Conservation (phyloP, 2,329 filamentous ascomycete species). For the Cercospora zeina region DNA sequence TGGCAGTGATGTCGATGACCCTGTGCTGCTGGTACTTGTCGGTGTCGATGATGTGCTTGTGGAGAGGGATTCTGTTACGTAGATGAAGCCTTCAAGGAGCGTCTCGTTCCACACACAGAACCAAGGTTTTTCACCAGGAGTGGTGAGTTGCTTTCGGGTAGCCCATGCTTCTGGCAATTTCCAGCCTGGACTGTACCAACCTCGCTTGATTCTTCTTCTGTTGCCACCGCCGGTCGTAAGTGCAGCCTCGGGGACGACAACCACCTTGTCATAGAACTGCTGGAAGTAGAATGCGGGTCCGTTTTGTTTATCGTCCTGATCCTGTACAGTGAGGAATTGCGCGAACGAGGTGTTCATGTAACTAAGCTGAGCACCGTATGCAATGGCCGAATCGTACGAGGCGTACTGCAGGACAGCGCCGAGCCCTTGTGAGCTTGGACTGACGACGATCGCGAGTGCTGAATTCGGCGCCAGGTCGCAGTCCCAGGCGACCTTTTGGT, state of each 20-base stretch:
- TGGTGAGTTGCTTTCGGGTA: conserved; percentile 46
- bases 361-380: conserved; percentile 60
- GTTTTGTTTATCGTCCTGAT: conserved; percentile 56
- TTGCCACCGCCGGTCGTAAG: conserved; percentile 30
- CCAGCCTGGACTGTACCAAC: conserved; percentile 27
- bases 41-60: conserved; percentile 16
- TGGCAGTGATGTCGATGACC: conserved; percentile 19
- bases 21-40: conserved; percentile 16
- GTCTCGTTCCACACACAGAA: conserved; percentile 71
- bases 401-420: conserved; percentile 39
- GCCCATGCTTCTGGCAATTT: conserved; percentile 22
- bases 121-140: conserved; percentile 64
- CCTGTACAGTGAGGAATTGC: conserved; percentile 56
- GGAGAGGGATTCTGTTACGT: conserved; percentile 56
- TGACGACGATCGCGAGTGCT: conserved; percentile 36
- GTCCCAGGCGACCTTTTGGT: conserved; percentile 62
- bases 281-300: conserved; percentile 67
- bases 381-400: conserved; percentile 41
- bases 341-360: conserved; percentile 48
- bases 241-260: conserved; percentile 52
- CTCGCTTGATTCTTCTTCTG: conserved; percentile 28
- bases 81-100: conserved; percentile 66
- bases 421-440: conserved; percentile 25
- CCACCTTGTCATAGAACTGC: conserved; percentile 63
- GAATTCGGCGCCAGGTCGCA: conserved; percentile 53